These are phyloP conservation scores for Urtica urens DNA, from an alignment of 306 rosid genomes.

Conservation along the genomic window DNA sequence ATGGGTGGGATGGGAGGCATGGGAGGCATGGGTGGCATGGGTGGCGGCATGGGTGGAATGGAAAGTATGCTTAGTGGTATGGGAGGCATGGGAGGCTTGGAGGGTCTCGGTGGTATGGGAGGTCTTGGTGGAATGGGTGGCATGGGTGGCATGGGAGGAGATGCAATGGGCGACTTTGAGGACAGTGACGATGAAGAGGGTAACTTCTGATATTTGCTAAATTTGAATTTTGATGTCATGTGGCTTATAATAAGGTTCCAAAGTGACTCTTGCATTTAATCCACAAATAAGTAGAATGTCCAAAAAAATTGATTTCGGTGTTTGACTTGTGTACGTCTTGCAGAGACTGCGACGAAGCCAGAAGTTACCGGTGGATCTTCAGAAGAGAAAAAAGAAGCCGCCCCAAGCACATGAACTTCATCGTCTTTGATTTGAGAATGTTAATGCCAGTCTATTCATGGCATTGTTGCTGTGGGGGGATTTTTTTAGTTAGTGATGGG, in stretches of 20 bases:
- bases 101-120: slow-evolving; percentile 13
- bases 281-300: no score
- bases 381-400: slow-evolving; percentile 48
- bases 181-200: slow-evolving; percentile 79
- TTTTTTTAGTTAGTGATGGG: background rate
- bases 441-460: slow-evolving; percentile 18
- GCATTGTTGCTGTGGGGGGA: slow-evolving; percentile 21
- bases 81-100: slow-evolving; percentile 8
- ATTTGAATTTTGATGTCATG: background rate
- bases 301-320: no score
- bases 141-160: slow-evolving; percentile 30
- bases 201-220: slow-evolving; percentile 8
- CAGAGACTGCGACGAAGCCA: slow-evolving; percentile 31
- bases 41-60: slow-evolving; percentile 32
- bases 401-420: slow-evolving; percentile 39
- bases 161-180: slow-evolving; percentile 45
- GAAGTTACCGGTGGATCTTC: slow-evolving; percentile 21
- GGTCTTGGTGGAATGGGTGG: slow-evolving; percentile 48
- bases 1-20: slow-evolving; percentile 14
- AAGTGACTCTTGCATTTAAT: no score
- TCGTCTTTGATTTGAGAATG: slow-evolving; percentile 15
- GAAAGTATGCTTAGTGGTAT: slow-evolving; percentile 2
- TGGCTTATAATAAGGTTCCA: no score
- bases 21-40: slow-evolving; percentile 25
- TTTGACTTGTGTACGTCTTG: background rate